Evolutionary conservation across 2,329 filamentous ascomycete species (phyloP).

Genomic region (Penicillium sp.): DNA sequence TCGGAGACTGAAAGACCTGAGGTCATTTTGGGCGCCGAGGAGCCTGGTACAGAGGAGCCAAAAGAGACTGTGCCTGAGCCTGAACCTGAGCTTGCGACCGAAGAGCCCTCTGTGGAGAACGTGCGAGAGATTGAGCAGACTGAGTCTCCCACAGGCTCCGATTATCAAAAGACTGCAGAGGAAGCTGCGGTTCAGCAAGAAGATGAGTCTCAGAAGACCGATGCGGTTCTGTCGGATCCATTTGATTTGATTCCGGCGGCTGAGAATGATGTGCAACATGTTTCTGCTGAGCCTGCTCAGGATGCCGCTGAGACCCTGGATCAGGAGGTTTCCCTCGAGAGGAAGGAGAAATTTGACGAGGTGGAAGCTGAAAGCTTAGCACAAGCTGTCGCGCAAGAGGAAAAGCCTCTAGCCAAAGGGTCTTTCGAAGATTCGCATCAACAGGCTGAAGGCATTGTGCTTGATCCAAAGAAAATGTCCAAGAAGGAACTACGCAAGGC

Average conservation of each 20-base stretch:
- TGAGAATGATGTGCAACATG: background rate
- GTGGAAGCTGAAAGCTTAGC: background rate
- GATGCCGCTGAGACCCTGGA: background rate
- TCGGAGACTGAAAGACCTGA: background rate
- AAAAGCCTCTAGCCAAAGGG: background rate
- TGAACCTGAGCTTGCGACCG: background rate
- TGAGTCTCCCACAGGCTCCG: background rate
- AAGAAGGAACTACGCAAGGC: slow-evolving; percentile 27
- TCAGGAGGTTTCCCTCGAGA: background rate
- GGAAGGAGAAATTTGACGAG: background rate
- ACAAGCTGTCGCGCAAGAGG: background rate
- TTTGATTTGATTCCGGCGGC: background rate
- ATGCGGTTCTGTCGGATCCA: background rate
- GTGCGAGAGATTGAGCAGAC: background rate
- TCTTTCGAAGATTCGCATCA: background rate
- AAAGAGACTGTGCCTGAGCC: background rate
- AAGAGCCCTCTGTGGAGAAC: background rate
- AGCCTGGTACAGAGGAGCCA: background rate
- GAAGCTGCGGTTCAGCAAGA: background rate
- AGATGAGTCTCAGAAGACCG: background rate
- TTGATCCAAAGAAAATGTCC: slow-evolving; percentile 19
- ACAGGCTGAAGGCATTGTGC: slow-evolving; percentile 2
- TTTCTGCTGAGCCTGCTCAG: background rate
- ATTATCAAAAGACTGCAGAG: background rate
- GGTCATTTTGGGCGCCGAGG: background rate